phyloP scores from a whole-genome alignment of 441 rosid genomes.

The Euphorbia schlechtendalii region DNA sequence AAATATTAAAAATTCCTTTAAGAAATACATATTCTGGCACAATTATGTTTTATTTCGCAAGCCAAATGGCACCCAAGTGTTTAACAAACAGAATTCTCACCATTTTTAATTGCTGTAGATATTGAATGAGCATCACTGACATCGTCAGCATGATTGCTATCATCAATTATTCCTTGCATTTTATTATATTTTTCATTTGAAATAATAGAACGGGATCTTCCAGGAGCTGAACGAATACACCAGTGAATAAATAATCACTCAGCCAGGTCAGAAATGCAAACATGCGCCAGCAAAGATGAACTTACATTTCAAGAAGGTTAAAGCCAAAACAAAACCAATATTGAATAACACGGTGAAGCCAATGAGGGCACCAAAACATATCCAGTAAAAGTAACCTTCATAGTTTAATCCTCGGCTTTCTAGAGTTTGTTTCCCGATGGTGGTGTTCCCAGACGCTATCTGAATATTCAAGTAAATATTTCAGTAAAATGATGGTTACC shows the following conservation, averaged over 20 bases:
- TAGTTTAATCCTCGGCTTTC: constrained; percentile 51
- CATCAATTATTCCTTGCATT: constrained; percentile 20
- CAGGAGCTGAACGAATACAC: constrained; percentile 42
- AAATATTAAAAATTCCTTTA: too few relatives aligned
- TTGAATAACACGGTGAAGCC: constrained; percentile 52
- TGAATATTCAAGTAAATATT: too few relatives aligned
- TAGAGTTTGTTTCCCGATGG: constrained; percentile 39
- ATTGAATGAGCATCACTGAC: too few relatives aligned
- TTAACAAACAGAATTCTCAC: too few relatives aligned
- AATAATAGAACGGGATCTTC: constrained; percentile 38
- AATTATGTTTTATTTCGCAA: too few relatives aligned
- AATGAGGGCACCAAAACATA: constrained; percentile 44
- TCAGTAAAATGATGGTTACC: too few relatives aligned
- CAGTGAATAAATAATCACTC: too few relatives aligned
- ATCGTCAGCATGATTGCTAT: too few relatives aligned
- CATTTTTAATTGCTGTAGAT: too few relatives aligned
- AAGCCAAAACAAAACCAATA: constrained; percentile 44
- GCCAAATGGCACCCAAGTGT: too few relatives aligned
- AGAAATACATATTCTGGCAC: too few relatives aligned
- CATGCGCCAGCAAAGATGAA: constrained; percentile 16
- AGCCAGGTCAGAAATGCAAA: too few relatives aligned
- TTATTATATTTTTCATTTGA: constrained; percentile 34
- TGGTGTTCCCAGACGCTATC: constrained; percentile 31
- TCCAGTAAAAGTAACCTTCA: constrained; percentile 48
- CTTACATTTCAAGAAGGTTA: constrained; percentile 52